A percentile compares a stretch with the other conserved stretches of the same genome.
Evolutionary conservation across 768 basidiomycete species (phyloP).

Genomic region (Lactarius psammicola): DNA sequence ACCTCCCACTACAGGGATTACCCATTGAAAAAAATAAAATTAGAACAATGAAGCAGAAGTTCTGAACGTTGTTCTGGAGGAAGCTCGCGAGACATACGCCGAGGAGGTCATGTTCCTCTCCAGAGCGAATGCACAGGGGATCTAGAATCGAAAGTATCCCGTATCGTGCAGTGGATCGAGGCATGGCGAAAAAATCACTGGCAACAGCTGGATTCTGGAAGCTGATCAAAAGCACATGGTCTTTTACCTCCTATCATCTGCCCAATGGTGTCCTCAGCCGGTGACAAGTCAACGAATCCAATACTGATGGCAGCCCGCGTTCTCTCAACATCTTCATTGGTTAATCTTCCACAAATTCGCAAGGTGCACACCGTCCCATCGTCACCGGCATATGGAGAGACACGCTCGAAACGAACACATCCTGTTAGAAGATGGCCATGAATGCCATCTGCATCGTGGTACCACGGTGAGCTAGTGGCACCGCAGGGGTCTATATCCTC

Average conservation of each 20-base stretch:
- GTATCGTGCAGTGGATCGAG: slow-evolving; percentile 86
- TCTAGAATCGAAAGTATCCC: slow-evolving; percentile 78
- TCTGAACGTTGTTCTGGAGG: slow-evolving; percentile 87
- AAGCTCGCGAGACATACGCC: slow-evolving; percentile 84
- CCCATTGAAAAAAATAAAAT: slow-evolving; percentile 84
- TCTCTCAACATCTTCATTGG: background rate
- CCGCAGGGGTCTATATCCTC: background rate
- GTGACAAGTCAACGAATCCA: background rate
- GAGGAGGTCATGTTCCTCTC: slow-evolving; percentile 77
- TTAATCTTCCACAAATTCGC: background rate
- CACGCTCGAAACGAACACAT: too few species aligned
- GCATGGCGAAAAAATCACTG: slow-evolving; percentile 53
- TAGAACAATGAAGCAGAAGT: slow-evolving; percentile 99
- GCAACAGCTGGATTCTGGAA: slow-evolving; percentile 16
- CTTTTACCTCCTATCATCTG: background rate
- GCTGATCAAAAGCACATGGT: slow-evolving; percentile 22
- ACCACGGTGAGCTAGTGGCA: too few species aligned
- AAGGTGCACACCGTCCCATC: background rate
- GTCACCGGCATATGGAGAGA: too few species aligned
- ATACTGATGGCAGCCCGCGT: background rate
- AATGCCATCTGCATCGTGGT: too few species aligned
- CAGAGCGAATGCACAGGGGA: slow-evolving; percentile 74
- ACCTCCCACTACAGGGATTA: slow-evolving; percentile 59
- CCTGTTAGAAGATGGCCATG: too few species aligned
- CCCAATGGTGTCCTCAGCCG: background rate